These are phyloP conservation scores for Thalassiosira profunda DNA, from an alignment of 108 stramenopile species.

Conservation along the genomic window DNA sequence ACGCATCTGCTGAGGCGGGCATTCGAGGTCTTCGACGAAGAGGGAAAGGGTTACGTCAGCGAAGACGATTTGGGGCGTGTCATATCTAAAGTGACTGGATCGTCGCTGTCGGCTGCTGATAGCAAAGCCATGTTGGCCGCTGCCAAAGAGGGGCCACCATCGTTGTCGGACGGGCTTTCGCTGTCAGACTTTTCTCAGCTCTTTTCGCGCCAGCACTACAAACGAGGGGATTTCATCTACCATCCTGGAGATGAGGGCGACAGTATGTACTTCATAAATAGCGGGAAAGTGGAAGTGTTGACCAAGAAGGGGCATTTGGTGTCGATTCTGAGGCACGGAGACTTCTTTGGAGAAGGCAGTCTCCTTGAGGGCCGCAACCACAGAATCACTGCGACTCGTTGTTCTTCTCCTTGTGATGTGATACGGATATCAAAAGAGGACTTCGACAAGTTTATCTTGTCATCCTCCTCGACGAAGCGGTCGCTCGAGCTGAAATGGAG, in stretches of 20 bases:
- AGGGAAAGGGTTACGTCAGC: slow-evolving; percentile 70
- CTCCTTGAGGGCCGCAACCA: slow-evolving; percentile 52
- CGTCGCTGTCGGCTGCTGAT: slow-evolving; percentile 45
- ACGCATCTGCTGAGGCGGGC: slow-evolving; percentile 68
- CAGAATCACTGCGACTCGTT: slow-evolving; percentile 71
- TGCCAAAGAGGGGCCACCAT: slow-evolving; percentile 11
- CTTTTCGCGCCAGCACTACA: slow-evolving; percentile 66
- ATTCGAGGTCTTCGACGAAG: slow-evolving; percentile 74
- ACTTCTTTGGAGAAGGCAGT: slow-evolving; percentile 88
- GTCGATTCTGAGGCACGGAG: slow-evolving; percentile 66
- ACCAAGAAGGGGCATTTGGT: slow-evolving; percentile 79
- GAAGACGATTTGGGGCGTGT: slow-evolving; percentile 73
- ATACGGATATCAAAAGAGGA: slow-evolving; percentile 71
- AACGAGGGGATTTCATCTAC: slow-evolving; percentile 68
- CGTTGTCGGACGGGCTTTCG: slow-evolving; percentile 43
- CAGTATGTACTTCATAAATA: slow-evolving; percentile 87
- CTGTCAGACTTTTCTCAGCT: slow-evolving; percentile 75
- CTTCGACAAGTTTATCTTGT: slow-evolving; percentile 63
- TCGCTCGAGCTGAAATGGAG: slow-evolving; percentile 66
- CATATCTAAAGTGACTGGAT: slow-evolving; percentile 64
- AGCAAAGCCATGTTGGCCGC: slow-evolving; percentile 56
- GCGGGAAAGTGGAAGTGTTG: slow-evolving; percentile 80
- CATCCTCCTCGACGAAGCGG: slow-evolving; percentile 35
- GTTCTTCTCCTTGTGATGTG: slow-evolving; percentile 78
- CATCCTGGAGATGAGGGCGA: slow-evolving; percentile 73